Evolutionary conservation across 2,329 filamentous ascomycete species (phyloP).

Genomic region (Hymenoscyphus fraxineus): DNA sequence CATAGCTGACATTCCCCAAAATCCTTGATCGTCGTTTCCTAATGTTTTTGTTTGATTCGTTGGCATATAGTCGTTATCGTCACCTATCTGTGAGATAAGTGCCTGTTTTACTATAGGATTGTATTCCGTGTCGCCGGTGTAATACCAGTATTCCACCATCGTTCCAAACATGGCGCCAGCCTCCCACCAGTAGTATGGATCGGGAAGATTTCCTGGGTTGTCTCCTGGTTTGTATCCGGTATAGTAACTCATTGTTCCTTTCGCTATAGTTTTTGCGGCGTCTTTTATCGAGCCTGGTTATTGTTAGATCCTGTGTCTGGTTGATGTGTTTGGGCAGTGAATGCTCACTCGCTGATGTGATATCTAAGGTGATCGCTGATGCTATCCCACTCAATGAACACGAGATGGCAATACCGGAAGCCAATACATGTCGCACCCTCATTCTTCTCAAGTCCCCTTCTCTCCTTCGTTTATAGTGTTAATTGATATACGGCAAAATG

Average conservation of each 20-base stretch:
- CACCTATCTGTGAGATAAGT: constrained; percentile 69
- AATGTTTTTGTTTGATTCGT: constrained; percentile 56
- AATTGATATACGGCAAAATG: neutral
- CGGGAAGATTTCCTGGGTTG: constrained; percentile 47
- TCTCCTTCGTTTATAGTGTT: neutral
- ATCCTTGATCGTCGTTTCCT: constrained; percentile 71
- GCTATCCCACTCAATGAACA: constrained; percentile 16
- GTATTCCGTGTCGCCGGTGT: constrained; percentile 68
- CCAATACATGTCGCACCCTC: constrained; percentile 15
- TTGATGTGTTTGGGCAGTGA: neutral
- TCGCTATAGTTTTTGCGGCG: constrained; percentile 35
- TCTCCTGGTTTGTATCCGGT: constrained; percentile 46
- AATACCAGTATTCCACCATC: neutral
- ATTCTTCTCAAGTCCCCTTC: constrained; percentile 10
- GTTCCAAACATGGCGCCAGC: constrained; percentile 56
- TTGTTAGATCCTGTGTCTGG: constrained; percentile 1
- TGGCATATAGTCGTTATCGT: constrained; percentile 72
- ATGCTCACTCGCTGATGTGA: constrained; percentile 17
- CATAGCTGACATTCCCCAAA: constrained; percentile 70
- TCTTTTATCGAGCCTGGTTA: constrained; percentile 32
- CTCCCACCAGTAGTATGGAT: constrained; percentile 58
- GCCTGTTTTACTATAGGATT: constrained; percentile 60
- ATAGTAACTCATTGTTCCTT: constrained; percentile 49
- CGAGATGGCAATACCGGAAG: constrained; percentile 16
- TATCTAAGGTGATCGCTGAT: constrained; percentile 18